A percentile compares a stretch with the other conserved stretches of the same genome.
phyloP scores from a whole-genome alignment of 208 protist species.

The Phytomonas francai region DNA sequence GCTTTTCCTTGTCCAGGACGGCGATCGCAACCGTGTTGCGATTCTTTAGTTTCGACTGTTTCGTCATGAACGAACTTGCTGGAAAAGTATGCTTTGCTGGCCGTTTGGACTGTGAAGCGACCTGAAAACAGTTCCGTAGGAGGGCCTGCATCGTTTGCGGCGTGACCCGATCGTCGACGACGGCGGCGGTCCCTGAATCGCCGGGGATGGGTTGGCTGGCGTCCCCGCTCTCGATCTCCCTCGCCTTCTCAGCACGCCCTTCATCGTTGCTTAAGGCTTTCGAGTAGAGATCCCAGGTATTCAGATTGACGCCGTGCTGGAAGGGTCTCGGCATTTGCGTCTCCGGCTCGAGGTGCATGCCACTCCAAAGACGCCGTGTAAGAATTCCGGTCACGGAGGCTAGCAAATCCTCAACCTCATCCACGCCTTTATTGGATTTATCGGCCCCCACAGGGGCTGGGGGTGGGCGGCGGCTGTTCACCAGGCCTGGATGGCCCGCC shows the following conservation, averaged over 20 bases:
- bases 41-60: background rate
- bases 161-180: conserved; percentile 53
- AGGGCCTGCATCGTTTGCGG: conserved; percentile 42
- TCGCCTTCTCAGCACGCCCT: background rate
- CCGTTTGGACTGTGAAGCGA: conserved; percentile 2
- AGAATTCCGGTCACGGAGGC: background rate
- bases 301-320: background rate
- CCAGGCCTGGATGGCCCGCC: background rate
- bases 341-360: background rate
- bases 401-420: background rate
- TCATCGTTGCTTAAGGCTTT: background rate
- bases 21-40: background rate
- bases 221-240: background rate
- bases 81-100: background rate
- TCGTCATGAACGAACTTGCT: background rate
- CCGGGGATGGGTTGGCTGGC: too few relatives aligned
- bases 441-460: background rate
- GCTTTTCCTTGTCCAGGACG: background rate
- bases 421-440: background rate
- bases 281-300: background rate
- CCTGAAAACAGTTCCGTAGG: conserved; percentile 21
- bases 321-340: background rate
- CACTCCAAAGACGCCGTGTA: background rate
- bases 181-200: background rate
- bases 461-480: background rate